Conservation (phyloP, 805 yeast species). For the Candida sonorensis region DNA sequence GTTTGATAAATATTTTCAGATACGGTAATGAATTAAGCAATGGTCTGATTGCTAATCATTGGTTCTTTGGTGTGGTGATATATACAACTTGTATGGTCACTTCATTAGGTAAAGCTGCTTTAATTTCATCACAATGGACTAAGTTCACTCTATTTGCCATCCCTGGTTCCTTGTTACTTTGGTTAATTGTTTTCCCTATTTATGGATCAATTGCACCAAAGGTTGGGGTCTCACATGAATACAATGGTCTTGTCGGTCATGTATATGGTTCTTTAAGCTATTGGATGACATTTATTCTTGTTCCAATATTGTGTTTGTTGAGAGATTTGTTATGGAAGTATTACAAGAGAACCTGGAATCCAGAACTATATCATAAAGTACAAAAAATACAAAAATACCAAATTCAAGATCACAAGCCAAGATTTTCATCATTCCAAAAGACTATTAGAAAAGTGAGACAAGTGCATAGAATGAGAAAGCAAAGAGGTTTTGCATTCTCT, state of each 20-base stretch:
- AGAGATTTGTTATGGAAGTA: conserved; percentile 94
- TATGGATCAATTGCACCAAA: conserved; percentile 83
- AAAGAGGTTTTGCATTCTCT: conserved; percentile 97
- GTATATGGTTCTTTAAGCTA: conserved; percentile 72
- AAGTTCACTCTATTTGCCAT: conserved; percentile 86
- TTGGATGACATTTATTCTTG: conserved; percentile 76
- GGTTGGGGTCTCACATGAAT: conserved; percentile 76
- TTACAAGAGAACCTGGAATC: conserved; percentile 84
- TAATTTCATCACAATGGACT: conserved; percentile 91
- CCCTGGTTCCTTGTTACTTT: conserved; percentile 84
- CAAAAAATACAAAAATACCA: conserved; percentile 96
- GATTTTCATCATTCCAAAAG: conserved; percentile 93
- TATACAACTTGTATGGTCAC: conserved; percentile 85
- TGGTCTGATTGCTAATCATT: conserved; percentile 77
- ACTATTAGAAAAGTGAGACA: conserved; percentile 97
- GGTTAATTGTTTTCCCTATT: conserved; percentile 83
- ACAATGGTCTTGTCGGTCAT: conserved; percentile 68
- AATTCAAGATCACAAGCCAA: conserved; percentile 89
- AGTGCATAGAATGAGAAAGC: conserved; percentile 96
- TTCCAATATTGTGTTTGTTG: conserved; percentile 70
- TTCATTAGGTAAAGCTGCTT: conserved; percentile 90
- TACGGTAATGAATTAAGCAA: conserved; percentile 57
- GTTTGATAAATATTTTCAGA: conserved; percentile 60
- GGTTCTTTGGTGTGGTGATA: conserved; percentile 92
- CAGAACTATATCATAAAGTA: conserved; percentile 89